phyloP scores from a whole-genome alignment of 2,329 filamentous ascomycete species.

The Botrytis fragariae region DNA sequence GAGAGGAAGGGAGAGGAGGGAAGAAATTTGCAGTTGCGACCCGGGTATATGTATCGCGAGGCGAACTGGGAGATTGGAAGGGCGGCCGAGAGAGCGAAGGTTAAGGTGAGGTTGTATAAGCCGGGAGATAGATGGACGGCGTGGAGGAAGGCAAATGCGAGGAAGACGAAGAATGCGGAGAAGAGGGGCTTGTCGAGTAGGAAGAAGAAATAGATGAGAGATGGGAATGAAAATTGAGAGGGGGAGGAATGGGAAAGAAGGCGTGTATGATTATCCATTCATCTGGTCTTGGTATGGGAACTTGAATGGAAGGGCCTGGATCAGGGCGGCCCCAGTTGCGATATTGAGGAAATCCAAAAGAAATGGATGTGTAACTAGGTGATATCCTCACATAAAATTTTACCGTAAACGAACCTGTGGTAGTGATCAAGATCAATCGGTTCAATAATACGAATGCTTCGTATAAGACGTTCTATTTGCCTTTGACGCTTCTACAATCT shows the following conservation, averaged over 20 bases:
- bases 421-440: neutral
- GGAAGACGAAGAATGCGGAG: conserved; percentile 50
- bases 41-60: conserved; percentile 63
- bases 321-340: neutral
- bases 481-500: neutral
- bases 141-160: conserved; percentile 58
- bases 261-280: conserved; percentile 6
- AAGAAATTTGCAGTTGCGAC: conserved; percentile 44
- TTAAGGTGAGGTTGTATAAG: conserved; percentile 56
- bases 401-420: neutral
- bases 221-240: neutral
- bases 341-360: neutral
- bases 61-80: conserved; percentile 68
- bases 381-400: neutral
- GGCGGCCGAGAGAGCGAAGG: conserved; percentile 57
- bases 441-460: neutral
- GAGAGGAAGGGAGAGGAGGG: conserved; percentile 39
- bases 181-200: conserved; percentile 50
- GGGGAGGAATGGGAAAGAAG: neutral
- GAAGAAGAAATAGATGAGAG: conserved; percentile 34
- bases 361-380: neutral
- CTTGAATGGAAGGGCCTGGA: neutral
- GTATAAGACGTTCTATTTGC: neutral
- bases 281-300: neutral
- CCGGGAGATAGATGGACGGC: conserved; percentile 57